Evolutionary conservation across 495 filamentous ascomycete genomes (phyloP), one percentile per base, ranked within the genome.

Genomic region (Baudoinia panamericana): DNA sequence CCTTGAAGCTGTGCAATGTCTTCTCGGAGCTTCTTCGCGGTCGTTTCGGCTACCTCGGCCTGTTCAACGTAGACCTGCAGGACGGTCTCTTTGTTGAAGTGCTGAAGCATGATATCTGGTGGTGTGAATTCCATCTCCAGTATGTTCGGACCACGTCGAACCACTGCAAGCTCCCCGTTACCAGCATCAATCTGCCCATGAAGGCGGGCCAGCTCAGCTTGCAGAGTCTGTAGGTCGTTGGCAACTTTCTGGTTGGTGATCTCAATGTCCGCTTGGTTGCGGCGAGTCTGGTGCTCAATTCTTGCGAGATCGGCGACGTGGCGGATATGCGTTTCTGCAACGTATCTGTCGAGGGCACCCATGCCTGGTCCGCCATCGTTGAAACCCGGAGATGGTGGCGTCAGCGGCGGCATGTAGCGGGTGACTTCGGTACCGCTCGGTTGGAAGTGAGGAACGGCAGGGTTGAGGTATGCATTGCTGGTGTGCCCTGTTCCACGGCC

Each of bases 401-500:
- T 7, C 5, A 25, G 1, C 12, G 20, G 28, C 15, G 2, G 33
- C 17, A 10, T 30, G 22, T 39, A 43, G 11, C 22, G 46, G 13
- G 45, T 23, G 5, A 43, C 0, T 11, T 38, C 46, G 9, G 23
- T 49, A 20, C 27, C 28, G 24, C 3, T 43, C 7, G 46, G 46
- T 19, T 30, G 38, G 20, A 48, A 48, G 0, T n/a, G 6, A 8
- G 38, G 30, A 5, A 38, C 28, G 4, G 38, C 16, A 9, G 45
- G 45, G 39, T 48, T 43, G 31, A 43, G 30, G n/a, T 18, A 2
- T 23, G 39, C n/a, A n/a, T n/a, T n/a, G n/a, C n/a, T n/a, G n/a
- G n/a, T n/a, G n/a, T n/a, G n/a, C n/a, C n/a, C n/a, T n/a, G n/a
- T n/a, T n/a, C n/a, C n/a, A n/a, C n/a, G n/a, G n/a, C n/a, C n/a